Evolutionary conservation across 352 stramenopile species (phyloP).

Genomic region (Pythium sukuiense): DNA sequence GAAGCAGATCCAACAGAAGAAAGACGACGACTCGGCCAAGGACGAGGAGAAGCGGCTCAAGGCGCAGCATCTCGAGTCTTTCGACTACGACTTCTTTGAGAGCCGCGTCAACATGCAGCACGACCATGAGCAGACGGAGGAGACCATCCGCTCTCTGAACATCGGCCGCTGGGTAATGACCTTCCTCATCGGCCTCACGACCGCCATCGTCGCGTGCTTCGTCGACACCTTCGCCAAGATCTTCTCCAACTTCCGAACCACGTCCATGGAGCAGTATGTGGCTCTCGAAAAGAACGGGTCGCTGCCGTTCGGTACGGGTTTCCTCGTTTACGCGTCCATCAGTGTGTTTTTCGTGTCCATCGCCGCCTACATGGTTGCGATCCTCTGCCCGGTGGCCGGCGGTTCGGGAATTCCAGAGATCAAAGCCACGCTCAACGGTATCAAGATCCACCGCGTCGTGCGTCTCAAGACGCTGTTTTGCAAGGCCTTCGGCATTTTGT

Average conservation of each 20-base stretch:
- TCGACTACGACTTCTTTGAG: constrained; percentile 89
- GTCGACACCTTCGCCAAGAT: constrained; percentile 90
- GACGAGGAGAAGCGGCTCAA: constrained; percentile 79
- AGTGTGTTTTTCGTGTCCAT: constrained; percentile 93
- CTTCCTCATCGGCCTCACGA: constrained; percentile 92
- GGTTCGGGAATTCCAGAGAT: constrained; percentile 98
- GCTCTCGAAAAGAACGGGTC: constrained; percentile 48
- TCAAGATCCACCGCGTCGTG: constrained; percentile 96
- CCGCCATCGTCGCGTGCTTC: constrained; percentile 91
- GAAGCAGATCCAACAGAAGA: constrained; percentile 21
- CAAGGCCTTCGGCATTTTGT: constrained; percentile 93
- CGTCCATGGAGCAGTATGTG: constrained; percentile 87
- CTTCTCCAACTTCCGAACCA: constrained; percentile 89
- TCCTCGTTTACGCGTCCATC: constrained; percentile 89
- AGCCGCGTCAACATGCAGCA: constrained; percentile 84
- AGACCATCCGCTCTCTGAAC: constrained; percentile 73
- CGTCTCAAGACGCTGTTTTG: constrained; percentile 95
- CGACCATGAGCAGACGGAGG: constrained; percentile 82
- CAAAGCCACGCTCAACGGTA: constrained; percentile 98
- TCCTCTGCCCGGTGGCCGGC: constrained; percentile 92
- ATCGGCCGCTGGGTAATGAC: constrained; percentile 95
- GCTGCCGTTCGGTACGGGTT: constrained; percentile 70
- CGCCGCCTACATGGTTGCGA: constrained; percentile 90
- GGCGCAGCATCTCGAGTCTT: constrained; percentile 85
- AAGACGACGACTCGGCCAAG: constrained; percentile 37